Evolutionary conservation across 1,139 yeast genomes (phyloP).

Genomic region (Lodderomyces orthopsilosis): DNA sequence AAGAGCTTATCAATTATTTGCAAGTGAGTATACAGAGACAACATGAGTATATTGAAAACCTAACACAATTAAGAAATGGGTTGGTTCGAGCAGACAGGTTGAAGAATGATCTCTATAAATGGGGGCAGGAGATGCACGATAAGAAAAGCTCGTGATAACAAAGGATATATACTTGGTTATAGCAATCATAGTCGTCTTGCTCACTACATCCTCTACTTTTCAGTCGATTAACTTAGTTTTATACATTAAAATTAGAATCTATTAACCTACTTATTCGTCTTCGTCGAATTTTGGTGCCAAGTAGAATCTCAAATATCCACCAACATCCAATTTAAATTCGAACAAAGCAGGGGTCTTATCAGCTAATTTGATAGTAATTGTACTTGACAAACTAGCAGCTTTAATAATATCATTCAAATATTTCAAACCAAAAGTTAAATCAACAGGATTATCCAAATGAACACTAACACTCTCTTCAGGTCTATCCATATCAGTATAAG

Average conservation of each 20-base stretch:
- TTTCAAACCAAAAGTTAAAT: constrained; percentile 86
- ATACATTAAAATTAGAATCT: background rate
- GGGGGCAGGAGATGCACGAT: constrained; percentile 87
- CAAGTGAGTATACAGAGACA: constrained; percentile 72
- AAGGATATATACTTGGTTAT: background rate
- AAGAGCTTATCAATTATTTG: constrained; percentile 42
- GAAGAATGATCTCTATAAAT: constrained; percentile 62
- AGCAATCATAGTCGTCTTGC: no score
- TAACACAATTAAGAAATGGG: constrained; percentile 68
- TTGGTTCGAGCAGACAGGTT: constrained; percentile 75
- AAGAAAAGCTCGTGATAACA: constrained; percentile 32
- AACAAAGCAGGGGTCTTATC: constrained; percentile 93
- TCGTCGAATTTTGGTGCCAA: constrained; percentile 97
- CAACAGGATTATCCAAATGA: constrained; percentile 82
- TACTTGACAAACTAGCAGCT: constrained; percentile 74
- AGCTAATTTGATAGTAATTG: constrained; percentile 81
- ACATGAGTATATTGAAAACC: constrained; percentile 82
- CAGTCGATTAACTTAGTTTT: no score
- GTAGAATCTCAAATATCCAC: constrained; percentile 93
- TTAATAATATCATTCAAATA: constrained; percentile 88
- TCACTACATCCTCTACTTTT: no score
- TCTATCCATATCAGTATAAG: constrained; percentile 74
- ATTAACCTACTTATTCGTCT: constrained; percentile 50
- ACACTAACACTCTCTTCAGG: constrained; percentile 75
- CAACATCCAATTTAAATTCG: constrained; percentile 81